Conservation (phyloP, 192 early-diverging fungal genomes). For the Umbelopsis sp. region DNA sequence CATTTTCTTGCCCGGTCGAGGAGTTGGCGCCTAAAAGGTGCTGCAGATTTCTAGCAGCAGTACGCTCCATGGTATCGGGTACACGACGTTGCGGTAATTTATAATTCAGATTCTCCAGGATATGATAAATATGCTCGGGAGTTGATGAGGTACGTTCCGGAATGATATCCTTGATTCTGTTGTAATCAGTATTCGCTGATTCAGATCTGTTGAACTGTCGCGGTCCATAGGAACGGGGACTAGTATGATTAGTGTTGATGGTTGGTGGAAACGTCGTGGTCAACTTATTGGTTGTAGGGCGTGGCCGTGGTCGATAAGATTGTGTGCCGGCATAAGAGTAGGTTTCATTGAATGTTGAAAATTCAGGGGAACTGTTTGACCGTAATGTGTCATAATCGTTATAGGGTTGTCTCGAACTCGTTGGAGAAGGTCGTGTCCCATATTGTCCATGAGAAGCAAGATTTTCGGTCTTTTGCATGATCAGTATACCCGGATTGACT, state of each 20-base stretch:
- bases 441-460: background rate
- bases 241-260: background rate
- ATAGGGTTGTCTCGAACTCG: background rate
- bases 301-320: background rate
- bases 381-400: background rate
- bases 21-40: background rate
- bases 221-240: background rate
- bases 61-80: slow-evolving; percentile 12
- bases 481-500: background rate
- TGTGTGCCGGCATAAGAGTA: background rate
- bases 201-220: slow-evolving; percentile 3
- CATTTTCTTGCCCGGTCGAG: background rate
- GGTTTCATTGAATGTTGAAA: background rate
- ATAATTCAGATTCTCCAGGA: slow-evolving; percentile 17
- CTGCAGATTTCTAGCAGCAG: slow-evolving; percentile 16
- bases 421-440: background rate
- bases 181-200: slow-evolving; percentile 8
- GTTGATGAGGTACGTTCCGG: slow-evolving; percentile 30
- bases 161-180: slow-evolving; percentile 18
- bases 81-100: slow-evolving; percentile 13
- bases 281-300: background rate
- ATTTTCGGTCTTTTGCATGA: background rate
- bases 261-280: slow-evolving; percentile 7
- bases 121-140: slow-evolving; percentile 11
- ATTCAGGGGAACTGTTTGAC: slow-evolving; percentile 17